Evolutionary conservation across 148 eudicot species (phyloP), one percentile per base, ranked within the genome.

Genomic region (Chenopodium album): DNA sequence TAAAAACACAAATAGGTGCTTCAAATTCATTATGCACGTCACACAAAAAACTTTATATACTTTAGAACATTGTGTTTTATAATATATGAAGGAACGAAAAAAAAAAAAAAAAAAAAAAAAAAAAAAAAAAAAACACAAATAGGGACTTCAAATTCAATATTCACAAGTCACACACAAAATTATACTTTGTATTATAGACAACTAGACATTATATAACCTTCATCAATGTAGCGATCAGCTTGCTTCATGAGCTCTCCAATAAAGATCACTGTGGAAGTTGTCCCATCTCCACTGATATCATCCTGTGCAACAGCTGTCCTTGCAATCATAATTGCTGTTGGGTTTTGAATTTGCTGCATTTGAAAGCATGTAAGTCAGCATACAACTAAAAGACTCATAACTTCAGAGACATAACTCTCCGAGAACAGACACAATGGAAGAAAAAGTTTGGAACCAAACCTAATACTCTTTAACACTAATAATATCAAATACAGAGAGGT

Each of bases 241-340:
- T 96, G 99, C 83, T 96, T 96, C 99, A 96, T 96, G 56, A 96
- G 97, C 90, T 96, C 99, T 29, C 99, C 99, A 88, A 96, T 96
- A 83, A 96, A 96, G 82, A 96, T 86, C 62, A 96, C 99, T 13
- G 99, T 96, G 52, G 99, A 94, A 73, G 98, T 96, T 20, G 99
- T 96, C 69, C 99, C 99, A 81, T 96, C 99, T 72, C 99, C 99
- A 82, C 95, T 96, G 63, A 90, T 91, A 86, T 96, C 99, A 90
- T 96, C 99, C 86, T 96, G 99, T 34, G 99, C 99, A 87, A 96
- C 99, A 85, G 99, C 99, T 59, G 99, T 96, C 82, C 99, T 91
- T 81, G 99, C 99, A 78, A 96, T 96, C 99, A 96, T 96, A 41
- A 96, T 91, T 72, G 98, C 99, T 75, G 99, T 96, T 28, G 99